Evolutionary conservation across 768 basidiomycete species (phyloP).

Genomic region (Rhizopogon salebrosus): DNA sequence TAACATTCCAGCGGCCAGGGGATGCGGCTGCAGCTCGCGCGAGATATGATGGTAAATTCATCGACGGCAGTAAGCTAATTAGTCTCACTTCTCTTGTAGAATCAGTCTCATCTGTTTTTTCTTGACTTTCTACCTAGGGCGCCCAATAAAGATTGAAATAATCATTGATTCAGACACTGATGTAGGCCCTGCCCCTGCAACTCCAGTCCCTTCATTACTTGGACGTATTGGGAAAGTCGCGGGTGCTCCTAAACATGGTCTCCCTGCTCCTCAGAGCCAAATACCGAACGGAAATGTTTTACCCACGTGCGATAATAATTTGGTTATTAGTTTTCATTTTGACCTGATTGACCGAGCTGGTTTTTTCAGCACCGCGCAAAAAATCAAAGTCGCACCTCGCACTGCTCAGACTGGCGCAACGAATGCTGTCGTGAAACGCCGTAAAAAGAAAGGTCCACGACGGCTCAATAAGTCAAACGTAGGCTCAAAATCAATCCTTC

Average conservation of each 20-base stretch:
- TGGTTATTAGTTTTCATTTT: neutral
- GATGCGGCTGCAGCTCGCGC: slow-evolving; percentile 59
- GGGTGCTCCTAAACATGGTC: neutral
- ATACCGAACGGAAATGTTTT: slow-evolving; percentile 11
- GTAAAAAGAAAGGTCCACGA: slow-evolving; percentile 69
- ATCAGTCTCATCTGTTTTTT: neutral
- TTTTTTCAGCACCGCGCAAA: slow-evolving; percentile 14
- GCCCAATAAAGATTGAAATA: slow-evolving; percentile 62
- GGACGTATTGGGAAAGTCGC: slow-evolving; percentile 27
- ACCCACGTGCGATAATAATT: slow-evolving; percentile 8
- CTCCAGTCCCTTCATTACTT: slow-evolving; percentile 32
- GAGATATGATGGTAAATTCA: slow-evolving; percentile 74
- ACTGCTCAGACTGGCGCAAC: slow-evolving; percentile 16
- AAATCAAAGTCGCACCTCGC: slow-evolving; percentile 6
- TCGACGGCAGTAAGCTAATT: slow-evolving; percentile 50
- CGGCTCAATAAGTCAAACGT: slow-evolving; percentile 52
- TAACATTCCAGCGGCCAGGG: slow-evolving; percentile 55
- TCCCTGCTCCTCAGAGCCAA: slow-evolving; percentile 8
- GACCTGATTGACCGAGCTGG: neutral
- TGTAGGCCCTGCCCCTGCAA: slow-evolving; percentile 15
- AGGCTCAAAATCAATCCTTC: slow-evolving; percentile 36
- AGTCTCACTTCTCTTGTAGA: neutral
- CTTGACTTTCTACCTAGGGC: slow-evolving; percentile 34
- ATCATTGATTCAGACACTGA: slow-evolving; percentile 40
- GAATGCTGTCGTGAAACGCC: slow-evolving; percentile 31